Evolutionary conservation across 2,329 filamentous ascomycete species (phyloP), one percentile per base, ranked within the genome.

Genomic region (Orbilia oligospora): DNA sequence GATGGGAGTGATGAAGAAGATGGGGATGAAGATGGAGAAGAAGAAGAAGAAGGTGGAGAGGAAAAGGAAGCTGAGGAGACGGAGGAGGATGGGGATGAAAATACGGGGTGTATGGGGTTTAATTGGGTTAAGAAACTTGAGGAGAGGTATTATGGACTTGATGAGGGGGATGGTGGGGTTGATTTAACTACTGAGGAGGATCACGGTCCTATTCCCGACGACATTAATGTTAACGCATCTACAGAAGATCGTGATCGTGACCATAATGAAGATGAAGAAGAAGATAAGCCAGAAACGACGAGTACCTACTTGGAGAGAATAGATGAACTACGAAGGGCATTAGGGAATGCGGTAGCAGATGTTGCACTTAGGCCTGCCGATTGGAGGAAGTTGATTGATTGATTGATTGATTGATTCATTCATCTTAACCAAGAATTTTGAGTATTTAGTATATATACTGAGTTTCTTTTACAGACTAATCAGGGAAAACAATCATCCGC

Each of bases 241-340:
- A n/a, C 5, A 38, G 44, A 71, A 36, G 16, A 5, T 14, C n/a
- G n/a, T n/a, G n/a, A n/a, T n/a, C n/a, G n/a, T n/a, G n/a, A n/a
- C n/a, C n/a, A n/a, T n/a, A n/a, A n/a, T n/a, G n/a, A n/a, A n/a
- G 46, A 51, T 22, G 20, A 12, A 12, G 18, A 49, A n/a, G 10
- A 24, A 4, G 18, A 9, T n/a, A 10, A 49, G 1, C 20, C 4
- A 8, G 18, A 24, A 2, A 10, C 2, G 46, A 22, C 63, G 27
- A 3, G 6, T 30, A 30, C 27, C 16, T 75, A 61, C 22, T 75
- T 53, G 71, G 33, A 38, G 14, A 38, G n/a, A 3, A 44, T 75
- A 3, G 55, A 75, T 3, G 53, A 64, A 16, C 14, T 68, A 14
- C 44, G 63, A n/a, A 67, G 14, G n/a, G 71, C 63, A 22, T 53